Evolutionary conservation across 2,329 filamentous ascomycete species (phyloP), one percentile per base, ranked within the genome.

Genomic region (Amesomyces nigricolor): DNA sequence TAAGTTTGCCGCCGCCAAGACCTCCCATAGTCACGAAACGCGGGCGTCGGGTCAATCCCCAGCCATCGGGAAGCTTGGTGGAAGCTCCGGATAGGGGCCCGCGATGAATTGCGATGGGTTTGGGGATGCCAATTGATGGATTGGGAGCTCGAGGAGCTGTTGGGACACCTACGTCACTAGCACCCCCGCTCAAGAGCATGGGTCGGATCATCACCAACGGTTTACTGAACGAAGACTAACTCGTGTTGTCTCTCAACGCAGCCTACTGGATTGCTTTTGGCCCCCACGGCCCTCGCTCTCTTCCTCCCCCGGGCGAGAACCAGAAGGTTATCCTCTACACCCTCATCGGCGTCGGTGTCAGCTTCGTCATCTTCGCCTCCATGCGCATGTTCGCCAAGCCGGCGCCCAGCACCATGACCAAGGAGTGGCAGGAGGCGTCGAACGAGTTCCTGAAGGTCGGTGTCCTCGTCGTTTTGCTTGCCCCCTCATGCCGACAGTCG

Each of bases 211-310:
- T 43, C 39, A 57, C 16, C 29, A 30, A 47, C 22, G 22, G 22
- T 26, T 26, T 26, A 14, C 32, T 42, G 11, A 48, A 48, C 32
- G 11, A 48, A 46, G 29, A 68, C 71, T 72, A 68, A 75, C 32
- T 38, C 51, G 44, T 49, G 67, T 68, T 49, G 67, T 68, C 62
- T 64, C 68, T 66, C 70, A 64, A 68, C 63, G 64, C 72, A 99
- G 94, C 94, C 63, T 99, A 97, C 85, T 99, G 89, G 87, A 96
- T 99, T 70, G 91, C 94, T 64, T 99, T 99, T 72, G 94, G 94
- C 64, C 86, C 91, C 70, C 94, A 99, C 75, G 94, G 94, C 57
- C 94, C 94, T 66, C 92, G 94, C 67, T 86, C 92, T 65, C 77
- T 80, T 61, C 73, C 87, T 64, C 89, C 92, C 61, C 88, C 94